Evolutionary conservation across 2,329 filamentous ascomycete species (phyloP).

Genomic region (Pleomassaria siparia): DNA sequence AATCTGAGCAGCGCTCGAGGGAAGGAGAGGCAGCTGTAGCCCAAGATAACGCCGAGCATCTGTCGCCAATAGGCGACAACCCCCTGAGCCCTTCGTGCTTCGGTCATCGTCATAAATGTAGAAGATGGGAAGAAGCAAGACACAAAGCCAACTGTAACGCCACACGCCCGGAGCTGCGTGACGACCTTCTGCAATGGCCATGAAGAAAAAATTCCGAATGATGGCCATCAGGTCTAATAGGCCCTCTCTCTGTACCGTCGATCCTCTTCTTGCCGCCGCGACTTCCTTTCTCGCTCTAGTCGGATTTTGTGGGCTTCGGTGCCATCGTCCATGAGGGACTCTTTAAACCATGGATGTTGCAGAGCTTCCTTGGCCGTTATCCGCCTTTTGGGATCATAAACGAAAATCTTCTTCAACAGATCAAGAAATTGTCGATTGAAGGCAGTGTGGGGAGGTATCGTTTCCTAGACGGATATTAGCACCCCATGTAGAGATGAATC

Average conservation of each 20-base stretch:
- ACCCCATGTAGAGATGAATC: too few species aligned
- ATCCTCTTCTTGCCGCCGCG: conserved; percentile 30
- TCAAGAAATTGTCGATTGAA: conserved; percentile 67
- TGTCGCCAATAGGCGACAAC: conserved; percentile 30
- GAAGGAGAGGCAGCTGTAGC: conserved; percentile 23
- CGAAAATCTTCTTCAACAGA: conserved; percentile 63
- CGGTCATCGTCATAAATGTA: conserved; percentile 44
- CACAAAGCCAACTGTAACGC: conserved; percentile 3
- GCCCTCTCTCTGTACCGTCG: conserved; percentile 22
- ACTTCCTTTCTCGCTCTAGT: conserved; percentile 45
- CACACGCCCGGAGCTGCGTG: not conserved
- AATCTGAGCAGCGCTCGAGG: conserved; percentile 11
- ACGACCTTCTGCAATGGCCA: conserved; percentile 3
- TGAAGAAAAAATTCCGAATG: not conserved
- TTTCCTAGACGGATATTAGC: conserved; percentile 51
- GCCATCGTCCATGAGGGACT: conserved; percentile 65
- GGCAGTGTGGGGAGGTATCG: conserved; percentile 59
- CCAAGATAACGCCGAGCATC: conserved; percentile 31
- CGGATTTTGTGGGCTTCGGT: conserved; percentile 65
- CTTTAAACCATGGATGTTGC: conserved; percentile 68
- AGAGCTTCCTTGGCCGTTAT: conserved; percentile 67
- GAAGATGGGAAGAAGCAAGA: conserved; percentile 32
- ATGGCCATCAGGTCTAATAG: conserved; percentile 17
- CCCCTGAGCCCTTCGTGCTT: conserved; percentile 33
- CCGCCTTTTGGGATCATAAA: conserved; percentile 66